Evolutionary conservation across 2,329 filamentous ascomycete genomes (phyloP), one percentile per base, ranked within the genome.

Genomic region (Elsinoe ampelina): DNA sequence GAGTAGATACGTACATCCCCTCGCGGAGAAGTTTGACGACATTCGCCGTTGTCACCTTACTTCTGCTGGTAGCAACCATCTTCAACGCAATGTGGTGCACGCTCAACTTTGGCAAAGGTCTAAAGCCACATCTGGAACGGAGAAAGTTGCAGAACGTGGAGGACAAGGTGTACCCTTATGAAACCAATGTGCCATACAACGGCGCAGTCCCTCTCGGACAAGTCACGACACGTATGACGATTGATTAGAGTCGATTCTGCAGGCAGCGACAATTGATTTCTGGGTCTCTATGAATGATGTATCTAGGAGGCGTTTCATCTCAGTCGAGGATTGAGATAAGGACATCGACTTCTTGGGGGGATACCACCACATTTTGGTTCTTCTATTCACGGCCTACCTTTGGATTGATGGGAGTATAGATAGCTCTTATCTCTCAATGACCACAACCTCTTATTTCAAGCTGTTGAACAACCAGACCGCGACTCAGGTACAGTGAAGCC

Each of bases 11-110:
- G 62, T 98, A 97, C 74, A 69, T 78, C 54, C 85, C 92, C 3
- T 92, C 93, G 36, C 82, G 86, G 60, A 87, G 86, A 67, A 92
- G 87, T 13, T 78, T 98, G 67, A 96, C 92, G 4, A 89, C 90
- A 59, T 98, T 98, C 67, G 92, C 93, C 54, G 84, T 95, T 61
- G 85, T 98, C 65, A 96, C 93, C 39, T 88, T 98, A 58, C 73
- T 95, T 26, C 77, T 97, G 59, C 89, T 98, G 64, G 75, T 97
- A 54, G 75, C 90, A 61, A 98, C 93, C 59, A 96, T 98, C 64
- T 73, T 80, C 69, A 91, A 95, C 64, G 91, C 89, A 38, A 83
- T 87, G 66, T 78, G 92, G 65, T 97, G 92, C 78, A 91, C 89
- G 72, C 75, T 80, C 71, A 97, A 97, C 75, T 98, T 97, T 73